Percentiles rank a stretch among this genome's conserved stretches.
Conservation (phyloP, 352 stramenopile species). For the Thraustochytrium striatum region DNA sequence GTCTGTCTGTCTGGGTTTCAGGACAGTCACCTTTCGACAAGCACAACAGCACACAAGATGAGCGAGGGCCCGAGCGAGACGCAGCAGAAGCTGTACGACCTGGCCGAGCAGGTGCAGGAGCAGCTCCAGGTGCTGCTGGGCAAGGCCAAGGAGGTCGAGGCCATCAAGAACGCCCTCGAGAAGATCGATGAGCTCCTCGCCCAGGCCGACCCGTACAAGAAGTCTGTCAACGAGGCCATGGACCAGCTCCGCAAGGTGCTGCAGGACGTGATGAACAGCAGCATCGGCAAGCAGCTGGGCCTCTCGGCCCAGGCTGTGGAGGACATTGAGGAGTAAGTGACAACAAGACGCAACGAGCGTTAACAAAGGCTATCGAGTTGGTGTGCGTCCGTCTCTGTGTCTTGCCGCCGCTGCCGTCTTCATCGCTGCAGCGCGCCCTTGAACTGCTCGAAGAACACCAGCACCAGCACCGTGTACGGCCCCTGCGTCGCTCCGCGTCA, state of each 20-base stretch:
- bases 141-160: slow-evolving; percentile 40
- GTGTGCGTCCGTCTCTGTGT: neutral
- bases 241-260: slow-evolving; percentile 6
- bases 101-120: slow-evolving; percentile 1
- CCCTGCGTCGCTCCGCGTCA: neutral
- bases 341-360: neutral
- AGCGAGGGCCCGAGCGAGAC: neutral
- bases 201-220: neutral
- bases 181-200: slow-evolving; percentile 8
- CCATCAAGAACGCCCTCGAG: slow-evolving; percentile 11
- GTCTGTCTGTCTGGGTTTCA: no score
- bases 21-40: no score
- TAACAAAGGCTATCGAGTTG: neutral
- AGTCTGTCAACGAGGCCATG: slow-evolving; percentile 12
- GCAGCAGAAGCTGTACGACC: slow-evolving; percentile 25
- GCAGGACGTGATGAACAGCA: neutral
- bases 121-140: neutral
- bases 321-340: neutral
- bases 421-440: neutral
- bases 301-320: neutral
- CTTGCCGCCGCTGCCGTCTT: neutral
- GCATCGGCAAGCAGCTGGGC: slow-evolving; percentile 24
- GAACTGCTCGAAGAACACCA: slow-evolving; percentile 24
- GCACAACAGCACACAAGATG: neutral
- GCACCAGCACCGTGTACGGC: slow-evolving; percentile 34